These are phyloP conservation scores for Dovyalis caffra DNA, from an alignment of 345 rosid genomes.

Conservation along the genomic window DNA sequence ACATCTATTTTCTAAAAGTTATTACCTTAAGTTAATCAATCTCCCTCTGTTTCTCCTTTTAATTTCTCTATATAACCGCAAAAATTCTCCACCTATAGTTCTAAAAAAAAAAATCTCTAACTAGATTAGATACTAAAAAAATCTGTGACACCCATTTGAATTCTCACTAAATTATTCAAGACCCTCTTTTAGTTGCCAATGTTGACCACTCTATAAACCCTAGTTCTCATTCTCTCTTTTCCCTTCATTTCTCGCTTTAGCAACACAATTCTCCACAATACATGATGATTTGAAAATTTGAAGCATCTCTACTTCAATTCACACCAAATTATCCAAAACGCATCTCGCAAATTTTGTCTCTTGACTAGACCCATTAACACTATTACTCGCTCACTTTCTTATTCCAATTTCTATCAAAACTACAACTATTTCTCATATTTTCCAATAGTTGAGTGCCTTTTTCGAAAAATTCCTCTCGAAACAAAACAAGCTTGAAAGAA, in stretches of 20 bases:
- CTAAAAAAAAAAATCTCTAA: neutral
- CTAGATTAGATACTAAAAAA: slow-evolving; percentile 6
- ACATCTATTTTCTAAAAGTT: neutral
- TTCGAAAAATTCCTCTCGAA: slow-evolving; percentile 51
- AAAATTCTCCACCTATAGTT: slow-evolving; percentile 1
- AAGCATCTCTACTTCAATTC: slow-evolving; percentile 12
- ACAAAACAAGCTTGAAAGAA: slow-evolving; percentile 57
- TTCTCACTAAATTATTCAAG: neutral
- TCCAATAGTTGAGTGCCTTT: slow-evolving; percentile 41
- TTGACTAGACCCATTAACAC: slow-evolving; percentile 25
- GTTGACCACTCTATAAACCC: neutral
- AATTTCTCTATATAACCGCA: neutral
- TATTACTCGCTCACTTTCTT: slow-evolving; percentile 25
- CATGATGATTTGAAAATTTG: slow-evolving; percentile 8
- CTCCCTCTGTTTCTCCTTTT: neutral
- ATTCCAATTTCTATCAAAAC: slow-evolving; percentile 25
- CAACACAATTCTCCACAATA: neutral
- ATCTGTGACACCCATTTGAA: slow-evolving; percentile 12
- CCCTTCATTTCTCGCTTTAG: neutral
- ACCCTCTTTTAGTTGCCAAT: neutral
- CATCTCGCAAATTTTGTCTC: neutral
- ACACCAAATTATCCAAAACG: neutral
- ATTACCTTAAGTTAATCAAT: neutral
- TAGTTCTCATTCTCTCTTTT: neutral
- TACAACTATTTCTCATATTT: slow-evolving; percentile 27